Percentiles rank a stretch among this genome's conserved stretches.
Evolutionary conservation across 495 filamentous ascomycete species (phyloP).

Genomic region (Xylaria sp.): DNA sequence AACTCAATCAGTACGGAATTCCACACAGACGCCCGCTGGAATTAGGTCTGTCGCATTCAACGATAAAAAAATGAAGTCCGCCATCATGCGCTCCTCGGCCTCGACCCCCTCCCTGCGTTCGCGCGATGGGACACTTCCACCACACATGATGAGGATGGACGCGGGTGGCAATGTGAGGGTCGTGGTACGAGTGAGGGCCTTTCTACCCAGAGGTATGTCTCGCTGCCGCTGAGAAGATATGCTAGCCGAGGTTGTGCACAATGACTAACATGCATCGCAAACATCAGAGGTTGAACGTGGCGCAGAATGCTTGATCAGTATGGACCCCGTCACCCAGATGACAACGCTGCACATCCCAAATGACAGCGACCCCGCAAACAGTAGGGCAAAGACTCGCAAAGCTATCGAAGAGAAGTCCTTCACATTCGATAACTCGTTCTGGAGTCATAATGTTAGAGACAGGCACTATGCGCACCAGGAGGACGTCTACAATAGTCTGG

Average conservation of each 20-base stretch:
- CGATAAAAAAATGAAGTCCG: slow-evolving; percentile 21
- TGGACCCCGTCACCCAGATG: slow-evolving; percentile 84
- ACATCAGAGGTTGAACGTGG: slow-evolving; percentile 75
- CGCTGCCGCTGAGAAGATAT: background rate
- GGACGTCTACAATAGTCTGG: slow-evolving; percentile 91
- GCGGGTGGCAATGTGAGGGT: slow-evolving; percentile 90
- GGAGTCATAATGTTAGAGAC: slow-evolving; percentile 81
- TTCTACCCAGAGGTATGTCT: slow-evolving; percentile 81
- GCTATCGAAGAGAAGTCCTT: slow-evolving; percentile 87
- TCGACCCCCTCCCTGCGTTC: slow-evolving; percentile 77
- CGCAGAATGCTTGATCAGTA: slow-evolving; percentile 84
- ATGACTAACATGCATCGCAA: slow-evolving; percentile 13
- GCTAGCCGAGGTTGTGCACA: slow-evolving; percentile 5
- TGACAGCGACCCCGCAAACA: slow-evolving; percentile 67
- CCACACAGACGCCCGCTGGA: slow-evolving; percentile 10
- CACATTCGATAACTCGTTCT: slow-evolving; percentile 97
- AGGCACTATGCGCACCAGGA: slow-evolving; percentile 71
- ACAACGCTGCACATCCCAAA: slow-evolving; percentile 79
- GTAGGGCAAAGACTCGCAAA: slow-evolving; percentile 73
- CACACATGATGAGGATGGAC: slow-evolving; percentile 54
- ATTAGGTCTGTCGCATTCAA: slow-evolving; percentile 17
- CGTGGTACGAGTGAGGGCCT: slow-evolving; percentile 89
- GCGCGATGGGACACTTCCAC: slow-evolving; percentile 65
- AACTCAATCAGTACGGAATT: slow-evolving; percentile 8
- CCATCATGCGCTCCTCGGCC: slow-evolving; percentile 60